Base-by-base conservation (phyloP, 345 rosid species). In the Lumnitzera racemosa region DNA sequence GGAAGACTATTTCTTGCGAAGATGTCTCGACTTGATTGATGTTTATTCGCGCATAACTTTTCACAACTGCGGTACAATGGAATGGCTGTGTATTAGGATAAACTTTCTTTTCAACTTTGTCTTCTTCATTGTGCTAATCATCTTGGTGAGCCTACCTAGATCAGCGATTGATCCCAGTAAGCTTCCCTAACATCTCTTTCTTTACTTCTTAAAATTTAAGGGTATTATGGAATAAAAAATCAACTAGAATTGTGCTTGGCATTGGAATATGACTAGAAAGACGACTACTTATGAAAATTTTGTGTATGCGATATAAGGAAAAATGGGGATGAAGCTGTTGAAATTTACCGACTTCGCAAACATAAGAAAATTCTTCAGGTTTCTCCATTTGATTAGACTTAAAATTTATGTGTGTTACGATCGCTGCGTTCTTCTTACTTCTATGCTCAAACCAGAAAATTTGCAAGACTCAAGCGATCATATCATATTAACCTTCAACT, bases 21-120 rank as follows among this genome's bases (percentile, higher is more conserved):
- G 72, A 62, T 77, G 69, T 64, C 68, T 77, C 64, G 65, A 68
- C 61, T 55, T 80, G 20, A 76, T 80, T 31, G 84, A 87, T 74
- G 77, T 77, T 56, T 82, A 80, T 67, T 87, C 96, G 53, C 75
- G 89, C 4, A 55, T 87, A 12, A 76, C 75, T 49, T 87, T 92
- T 83, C 91, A 89, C 68, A 73, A 85, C 75, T 72, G 69, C 24
- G 80, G 83, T 58, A 77, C 96, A 16, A 89, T 85, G 91, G 97
- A 89, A 70, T 92, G 98, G 97, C 72, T 92, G 53, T 76, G 87
- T 50, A 66, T 87, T 67, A 82, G 98, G 51, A 80, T 85, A 66
- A 89, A 92, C 80, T 87, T 87, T 56, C 85, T 89, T 36, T 85
- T 87, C 78, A 81, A 89, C 67, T 70, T 77, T n/a, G 91, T 78